Percentiles rank a stretch among this genome's conserved stretches.
phyloP scores from a whole-genome alignment of 169 alveolate genomes.

The Babesia microti region DNA sequence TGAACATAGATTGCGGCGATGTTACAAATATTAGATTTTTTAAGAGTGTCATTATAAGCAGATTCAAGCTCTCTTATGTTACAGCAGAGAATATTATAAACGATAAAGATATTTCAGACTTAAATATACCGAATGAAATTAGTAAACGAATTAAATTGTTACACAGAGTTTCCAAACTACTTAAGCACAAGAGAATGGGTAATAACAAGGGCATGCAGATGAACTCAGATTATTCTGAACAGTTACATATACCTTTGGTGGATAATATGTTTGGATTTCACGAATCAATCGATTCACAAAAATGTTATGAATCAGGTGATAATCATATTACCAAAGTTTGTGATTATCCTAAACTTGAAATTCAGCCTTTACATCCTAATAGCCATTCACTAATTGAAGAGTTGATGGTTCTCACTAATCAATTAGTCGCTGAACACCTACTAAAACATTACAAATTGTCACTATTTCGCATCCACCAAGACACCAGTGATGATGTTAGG shows the following conservation, averaged over 20 bases:
- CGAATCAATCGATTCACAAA: background rate
- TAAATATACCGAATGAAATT: too few relatives aligned
- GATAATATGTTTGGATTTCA: conserved; percentile 3
- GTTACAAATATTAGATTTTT: conserved; percentile 33
- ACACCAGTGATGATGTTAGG: conserved; percentile 51
- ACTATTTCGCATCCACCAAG: conserved; percentile 52
- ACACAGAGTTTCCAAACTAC: too few relatives aligned
- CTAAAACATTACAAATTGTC: conserved; percentile 31
- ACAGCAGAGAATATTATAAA: conserved; percentile 31
- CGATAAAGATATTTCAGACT: too few relatives aligned
- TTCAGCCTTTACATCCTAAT: conserved; percentile 17
- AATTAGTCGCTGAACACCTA: conserved; percentile 55
- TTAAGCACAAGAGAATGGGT: conserved; percentile 1
- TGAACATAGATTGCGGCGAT: conserved; percentile 11
- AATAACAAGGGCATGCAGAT: background rate
- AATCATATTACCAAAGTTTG: conserved; percentile 2
- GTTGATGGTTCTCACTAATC: conserved; percentile 63
- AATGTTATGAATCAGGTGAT: background rate
- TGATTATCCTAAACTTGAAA: background rate
- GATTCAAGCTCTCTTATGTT: conserved; percentile 17
- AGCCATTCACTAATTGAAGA: conserved; percentile 67
- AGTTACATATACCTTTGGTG: too few relatives aligned
- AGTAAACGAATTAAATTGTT: too few relatives aligned
- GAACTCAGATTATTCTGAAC: background rate
- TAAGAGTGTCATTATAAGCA: conserved; percentile 22